A percentile compares a stretch with the other conserved stretches of the same genome.
Conservation (phyloP, 2,329 filamentous ascomycete genomes). For the Claviceps humidiphila region DNA sequence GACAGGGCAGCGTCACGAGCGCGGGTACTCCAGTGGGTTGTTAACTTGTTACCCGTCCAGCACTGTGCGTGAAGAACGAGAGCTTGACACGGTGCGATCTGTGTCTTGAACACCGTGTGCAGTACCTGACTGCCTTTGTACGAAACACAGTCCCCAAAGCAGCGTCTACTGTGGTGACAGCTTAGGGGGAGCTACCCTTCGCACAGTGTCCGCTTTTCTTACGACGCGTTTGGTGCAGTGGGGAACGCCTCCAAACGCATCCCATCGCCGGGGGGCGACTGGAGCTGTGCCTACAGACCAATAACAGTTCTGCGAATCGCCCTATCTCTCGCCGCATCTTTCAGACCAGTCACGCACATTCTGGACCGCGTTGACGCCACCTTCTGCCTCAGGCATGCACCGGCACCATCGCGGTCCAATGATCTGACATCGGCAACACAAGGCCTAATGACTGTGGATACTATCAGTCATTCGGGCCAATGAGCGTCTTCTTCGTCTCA, state of each 20-base stretch:
- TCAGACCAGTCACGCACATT: conserved; percentile 16
- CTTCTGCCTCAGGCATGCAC: conserved; percentile 18
- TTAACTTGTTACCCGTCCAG: no score
- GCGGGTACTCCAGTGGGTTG: background rate
- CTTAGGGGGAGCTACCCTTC: background rate
- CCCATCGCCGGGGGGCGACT: background rate
- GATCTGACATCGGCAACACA: conserved; percentile 4
- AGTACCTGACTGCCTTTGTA: no score
- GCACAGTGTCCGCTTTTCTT: background rate
- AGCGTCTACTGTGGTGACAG: background rate
- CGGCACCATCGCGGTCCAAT: conserved; percentile 6
- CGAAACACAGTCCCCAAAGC: background rate
- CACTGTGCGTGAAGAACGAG: background rate
- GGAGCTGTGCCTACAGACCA: background rate
- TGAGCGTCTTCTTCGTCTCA: conserved; percentile 2
- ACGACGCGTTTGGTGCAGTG: background rate
- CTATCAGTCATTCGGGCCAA: conserved; percentile 1
- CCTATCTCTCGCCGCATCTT: conserved; percentile 11
- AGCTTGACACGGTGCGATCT: no score
- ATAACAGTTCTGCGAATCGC: background rate
- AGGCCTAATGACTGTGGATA: background rate
- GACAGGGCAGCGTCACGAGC: conserved; percentile 3
- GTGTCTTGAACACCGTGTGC: background rate
- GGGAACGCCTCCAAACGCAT: background rate
- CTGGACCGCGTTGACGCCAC: conserved; percentile 7